Conservation (phyloP, 495 filamentous ascomycete species). For the Halenospora varia region DNA sequence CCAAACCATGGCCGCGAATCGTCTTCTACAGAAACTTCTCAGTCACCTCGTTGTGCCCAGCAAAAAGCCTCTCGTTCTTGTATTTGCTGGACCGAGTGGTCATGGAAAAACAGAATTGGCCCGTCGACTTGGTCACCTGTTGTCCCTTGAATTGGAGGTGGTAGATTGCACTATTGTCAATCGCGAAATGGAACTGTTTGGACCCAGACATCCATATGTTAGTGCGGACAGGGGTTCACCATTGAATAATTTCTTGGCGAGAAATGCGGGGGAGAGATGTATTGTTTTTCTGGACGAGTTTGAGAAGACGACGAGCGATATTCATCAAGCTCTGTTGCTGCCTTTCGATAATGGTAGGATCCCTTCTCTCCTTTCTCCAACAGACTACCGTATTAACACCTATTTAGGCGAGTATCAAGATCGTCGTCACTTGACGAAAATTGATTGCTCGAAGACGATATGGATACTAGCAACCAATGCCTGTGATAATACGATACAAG, state of each 20-base stretch:
- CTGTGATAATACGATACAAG: slow-evolving; percentile 35
- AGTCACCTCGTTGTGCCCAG: slow-evolving; percentile 24
- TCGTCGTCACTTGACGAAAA: slow-evolving; percentile 32
- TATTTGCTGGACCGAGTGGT: slow-evolving; percentile 46
- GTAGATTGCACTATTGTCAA: slow-evolving; percentile 42
- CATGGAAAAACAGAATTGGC: slow-evolving; percentile 53
- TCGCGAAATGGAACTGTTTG: slow-evolving; percentile 42
- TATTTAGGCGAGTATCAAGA: slow-evolving; percentile 38
- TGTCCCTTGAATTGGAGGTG: slow-evolving; percentile 35
- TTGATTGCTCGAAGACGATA: slow-evolving; percentile 51
- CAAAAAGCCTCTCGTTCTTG: slow-evolving; percentile 33
- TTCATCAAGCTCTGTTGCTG: slow-evolving; percentile 38
- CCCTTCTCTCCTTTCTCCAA: too few relatives aligned
- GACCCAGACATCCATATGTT: slow-evolving; percentile 32
- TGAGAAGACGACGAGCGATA: slow-evolving; percentile 46
- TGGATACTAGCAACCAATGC: slow-evolving; percentile 55
- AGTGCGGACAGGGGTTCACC: slow-evolving; percentile 35
- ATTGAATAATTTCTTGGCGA: slow-evolving; percentile 50
- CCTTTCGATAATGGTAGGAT: slow-evolving; percentile 41
- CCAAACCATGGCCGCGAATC: slow-evolving; percentile 35
- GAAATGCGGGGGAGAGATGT: slow-evolving; percentile 32
- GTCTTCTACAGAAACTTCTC: slow-evolving; percentile 31
- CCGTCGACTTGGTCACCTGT: slow-evolving; percentile 34
- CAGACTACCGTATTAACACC: background rate
- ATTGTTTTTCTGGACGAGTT: slow-evolving; percentile 58